Conservation (phyloP, 305 asterid genomes). For the Galium porrigens region DNA sequence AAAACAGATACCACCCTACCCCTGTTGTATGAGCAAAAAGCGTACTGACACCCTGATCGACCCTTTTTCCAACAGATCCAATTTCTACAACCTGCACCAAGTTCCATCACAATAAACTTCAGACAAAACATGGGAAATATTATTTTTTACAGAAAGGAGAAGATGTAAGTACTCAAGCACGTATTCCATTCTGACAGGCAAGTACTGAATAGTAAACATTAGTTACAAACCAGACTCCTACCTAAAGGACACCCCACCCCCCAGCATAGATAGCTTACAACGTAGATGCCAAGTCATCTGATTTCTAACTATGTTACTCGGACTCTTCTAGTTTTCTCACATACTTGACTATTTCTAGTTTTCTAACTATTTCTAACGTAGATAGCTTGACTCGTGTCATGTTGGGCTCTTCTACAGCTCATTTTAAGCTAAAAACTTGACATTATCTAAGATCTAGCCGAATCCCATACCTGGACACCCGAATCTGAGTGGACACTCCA, state of each 20-base stretch:
- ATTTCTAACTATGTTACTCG: background rate
- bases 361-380: no score
- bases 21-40: slow-evolving; percentile 65
- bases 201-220: background rate
- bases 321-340: background rate
- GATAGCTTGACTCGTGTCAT: background rate
- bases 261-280: background rate
- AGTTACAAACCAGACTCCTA: background rate
- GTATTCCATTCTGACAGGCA: background rate
- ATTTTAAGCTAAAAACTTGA: background rate
- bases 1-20: slow-evolving; percentile 36
- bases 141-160: slow-evolving; percentile 30
- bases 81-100: slow-evolving; percentile 70
- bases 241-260: background rate
- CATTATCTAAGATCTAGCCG: background rate
- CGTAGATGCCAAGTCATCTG: background rate
- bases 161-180: slow-evolving; percentile 25
- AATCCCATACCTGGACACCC: background rate
- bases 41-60: slow-evolving; percentile 37
- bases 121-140: background rate
- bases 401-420: background rate
- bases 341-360: no score
- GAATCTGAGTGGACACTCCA: background rate
- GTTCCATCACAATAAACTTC: background rate
- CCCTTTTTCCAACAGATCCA: slow-evolving; percentile 87